Evolutionary conservation across 306 rosid genomes (phyloP).

Genomic region (Neltuma alba): DNA sequence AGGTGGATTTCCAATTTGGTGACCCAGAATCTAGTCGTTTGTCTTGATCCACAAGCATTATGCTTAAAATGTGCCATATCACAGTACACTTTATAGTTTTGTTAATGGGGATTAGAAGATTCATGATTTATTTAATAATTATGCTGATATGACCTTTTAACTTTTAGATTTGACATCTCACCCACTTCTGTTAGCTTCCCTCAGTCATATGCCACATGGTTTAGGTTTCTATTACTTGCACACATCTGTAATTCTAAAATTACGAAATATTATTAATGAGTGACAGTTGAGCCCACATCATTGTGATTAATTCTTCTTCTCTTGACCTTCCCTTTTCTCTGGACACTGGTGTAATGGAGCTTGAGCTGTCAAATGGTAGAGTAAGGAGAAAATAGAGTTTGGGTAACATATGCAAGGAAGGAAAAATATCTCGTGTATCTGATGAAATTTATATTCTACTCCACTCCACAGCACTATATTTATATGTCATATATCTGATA

Average conservation of each 20-base stretch:
- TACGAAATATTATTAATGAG: not conserved
- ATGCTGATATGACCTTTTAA: not conserved
- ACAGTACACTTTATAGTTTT: not conserved
- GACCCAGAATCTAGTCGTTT: not conserved
- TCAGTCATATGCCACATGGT: not conserved
- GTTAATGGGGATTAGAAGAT: not conserved
- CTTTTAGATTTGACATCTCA: not conserved
- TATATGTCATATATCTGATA: not conserved
- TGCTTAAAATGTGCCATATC: not conserved
- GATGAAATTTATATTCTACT: not conserved
- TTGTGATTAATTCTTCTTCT: not conserved
- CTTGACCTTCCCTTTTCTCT: not conserved
- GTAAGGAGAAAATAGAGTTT: not conserved
- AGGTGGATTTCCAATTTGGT: not conserved
- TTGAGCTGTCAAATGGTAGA: not conserved
- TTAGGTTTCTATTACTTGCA: not conserved
- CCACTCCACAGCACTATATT: not conserved
- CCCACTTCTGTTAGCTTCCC: not conserved
- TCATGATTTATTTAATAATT: not conserved
- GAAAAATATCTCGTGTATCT: not conserved
- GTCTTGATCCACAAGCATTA: not conserved
- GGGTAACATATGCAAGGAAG: not conserved
- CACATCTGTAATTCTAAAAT: not conserved
- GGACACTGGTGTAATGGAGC: not conserved
- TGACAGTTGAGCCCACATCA: not conserved